Evolutionary conservation across 148 eudicot species (phyloP).

Genomic region (Hydrangea macrophylla): DNA sequence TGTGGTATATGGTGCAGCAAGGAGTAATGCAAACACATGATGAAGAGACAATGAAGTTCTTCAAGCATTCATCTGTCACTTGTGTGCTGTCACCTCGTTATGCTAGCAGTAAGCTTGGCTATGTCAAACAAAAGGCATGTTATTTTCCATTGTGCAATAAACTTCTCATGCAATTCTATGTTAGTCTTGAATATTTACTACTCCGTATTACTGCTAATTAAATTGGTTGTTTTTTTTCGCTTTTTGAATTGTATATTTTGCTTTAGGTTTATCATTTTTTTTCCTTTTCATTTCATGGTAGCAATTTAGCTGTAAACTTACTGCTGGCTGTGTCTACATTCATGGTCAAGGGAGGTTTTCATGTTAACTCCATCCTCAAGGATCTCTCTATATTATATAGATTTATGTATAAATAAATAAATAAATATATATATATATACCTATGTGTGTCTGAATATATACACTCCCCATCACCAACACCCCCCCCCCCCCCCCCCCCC

Average conservation of each 20-base stretch:
- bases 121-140: slow-evolving; percentile 78
- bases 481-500: too few relatives aligned
- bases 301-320: not conserved
- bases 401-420: too few relatives aligned
- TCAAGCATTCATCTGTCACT: slow-evolving; percentile 86
- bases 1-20: slow-evolving; percentile 44
- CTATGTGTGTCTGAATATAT: too few relatives aligned
- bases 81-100: slow-evolving; percentile 91
- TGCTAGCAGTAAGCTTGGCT: slow-evolving; percentile 74
- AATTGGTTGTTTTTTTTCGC: slow-evolving; percentile 1
- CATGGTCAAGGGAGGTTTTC: not conserved
- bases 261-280: not conserved
- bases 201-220: not conserved
- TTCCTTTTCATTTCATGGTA: too few relatives aligned
- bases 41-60: slow-evolving; percentile 87
- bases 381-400: too few relatives aligned
- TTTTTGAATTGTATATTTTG: not conserved
- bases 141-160: too few relatives aligned
- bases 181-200: not conserved
- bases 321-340: not conserved
- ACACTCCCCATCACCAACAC: too few relatives aligned
- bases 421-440: too few relatives aligned
- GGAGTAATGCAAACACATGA: slow-evolving; percentile 95
- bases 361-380: not conserved
- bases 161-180: too few relatives aligned